These are phyloP conservation scores for Tolypocladium album DNA, from an alignment of 2,329 filamentous ascomycete genomes.

Conservation along the genomic window DNA sequence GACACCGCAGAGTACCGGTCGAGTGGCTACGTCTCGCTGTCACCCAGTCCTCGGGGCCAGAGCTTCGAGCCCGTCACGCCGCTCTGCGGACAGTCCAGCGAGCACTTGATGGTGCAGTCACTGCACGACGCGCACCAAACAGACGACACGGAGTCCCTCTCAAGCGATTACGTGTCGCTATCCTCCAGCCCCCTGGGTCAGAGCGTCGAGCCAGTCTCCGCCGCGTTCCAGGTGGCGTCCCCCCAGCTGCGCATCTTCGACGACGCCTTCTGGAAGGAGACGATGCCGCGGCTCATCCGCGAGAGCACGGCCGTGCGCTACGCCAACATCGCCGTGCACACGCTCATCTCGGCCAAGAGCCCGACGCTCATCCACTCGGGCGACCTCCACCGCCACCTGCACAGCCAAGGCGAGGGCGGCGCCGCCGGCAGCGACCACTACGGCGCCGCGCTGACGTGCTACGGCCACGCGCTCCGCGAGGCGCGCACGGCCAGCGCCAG, in stretches of 20 bases:
- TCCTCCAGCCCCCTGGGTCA: not conserved
- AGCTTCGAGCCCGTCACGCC: not conserved
- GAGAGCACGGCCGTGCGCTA: constrained; percentile 22
- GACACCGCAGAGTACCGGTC: not conserved
- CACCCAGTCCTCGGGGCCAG: not conserved
- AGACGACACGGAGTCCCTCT: not conserved
- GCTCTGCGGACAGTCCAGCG: not conserved
- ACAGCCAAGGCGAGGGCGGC: not conserved
- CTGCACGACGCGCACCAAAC: not conserved
- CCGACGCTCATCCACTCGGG: constrained; percentile 4
- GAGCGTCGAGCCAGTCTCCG: not conserved
- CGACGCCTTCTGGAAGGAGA: constrained; percentile 21
- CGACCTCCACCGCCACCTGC: not conserved
- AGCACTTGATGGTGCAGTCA: not conserved
- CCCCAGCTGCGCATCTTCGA: constrained; percentile 13
- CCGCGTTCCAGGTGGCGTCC: not conserved
- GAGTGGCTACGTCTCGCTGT: not conserved
- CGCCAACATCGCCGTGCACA: constrained; percentile 26
- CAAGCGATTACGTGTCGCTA: not conserved
- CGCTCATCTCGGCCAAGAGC: constrained; percentile 16
- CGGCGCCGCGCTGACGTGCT: constrained; percentile 19
- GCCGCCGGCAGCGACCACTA: constrained; percentile 13
- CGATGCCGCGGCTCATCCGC: constrained; percentile 21
- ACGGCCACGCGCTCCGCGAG: constrained; percentile 20
- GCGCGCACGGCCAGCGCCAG: constrained; percentile 10